Conservation (phyloP, 2,329 filamentous ascomycete species). For the Fusarium beomiforme region DNA sequence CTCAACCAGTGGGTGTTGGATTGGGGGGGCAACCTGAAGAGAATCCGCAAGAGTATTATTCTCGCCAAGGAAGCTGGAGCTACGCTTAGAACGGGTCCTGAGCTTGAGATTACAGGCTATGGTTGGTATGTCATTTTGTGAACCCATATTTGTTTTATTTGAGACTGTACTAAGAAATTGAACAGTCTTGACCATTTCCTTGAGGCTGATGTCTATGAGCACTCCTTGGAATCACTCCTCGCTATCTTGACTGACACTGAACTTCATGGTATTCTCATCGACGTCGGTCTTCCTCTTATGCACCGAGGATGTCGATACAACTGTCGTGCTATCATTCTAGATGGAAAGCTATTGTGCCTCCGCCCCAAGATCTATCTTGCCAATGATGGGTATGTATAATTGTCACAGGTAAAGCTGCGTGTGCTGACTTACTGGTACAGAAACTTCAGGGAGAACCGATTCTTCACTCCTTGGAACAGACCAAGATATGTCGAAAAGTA, state of each 20-base stretch:
- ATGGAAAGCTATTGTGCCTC: constrained; percentile 76
- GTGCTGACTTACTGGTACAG: neutral
- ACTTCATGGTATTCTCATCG: constrained; percentile 52
- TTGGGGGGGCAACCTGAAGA: constrained; percentile 64
- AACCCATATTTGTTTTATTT: too few species aligned
- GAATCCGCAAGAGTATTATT: constrained; percentile 71
- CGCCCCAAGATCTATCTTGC: constrained; percentile 77
- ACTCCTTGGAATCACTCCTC: constrained; percentile 47
- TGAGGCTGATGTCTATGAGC: constrained; percentile 53
- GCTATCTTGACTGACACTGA: constrained; percentile 47
- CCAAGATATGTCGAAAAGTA: constrained; percentile 50
- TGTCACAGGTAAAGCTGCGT: neutral
- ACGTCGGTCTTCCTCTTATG: constrained; percentile 55
- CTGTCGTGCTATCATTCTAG: constrained; percentile 51
- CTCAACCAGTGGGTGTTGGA: constrained; percentile 51
- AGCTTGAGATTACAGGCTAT: constrained; percentile 56
- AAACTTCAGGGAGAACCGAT: constrained; percentile 52
- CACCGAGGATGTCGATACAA: constrained; percentile 51
- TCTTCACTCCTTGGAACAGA: constrained; percentile 54
- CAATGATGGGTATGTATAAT: constrained; percentile 64
- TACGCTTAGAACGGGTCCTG: constrained; percentile 69
- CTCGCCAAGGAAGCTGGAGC: constrained; percentile 69
- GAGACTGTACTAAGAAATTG: neutral
- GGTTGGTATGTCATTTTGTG: constrained; percentile 13
- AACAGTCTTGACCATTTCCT: constrained; percentile 71